Base-by-base conservation (phyloP, 1,284 basidiomycete genomes). In the Malassezia furfur region DNA sequence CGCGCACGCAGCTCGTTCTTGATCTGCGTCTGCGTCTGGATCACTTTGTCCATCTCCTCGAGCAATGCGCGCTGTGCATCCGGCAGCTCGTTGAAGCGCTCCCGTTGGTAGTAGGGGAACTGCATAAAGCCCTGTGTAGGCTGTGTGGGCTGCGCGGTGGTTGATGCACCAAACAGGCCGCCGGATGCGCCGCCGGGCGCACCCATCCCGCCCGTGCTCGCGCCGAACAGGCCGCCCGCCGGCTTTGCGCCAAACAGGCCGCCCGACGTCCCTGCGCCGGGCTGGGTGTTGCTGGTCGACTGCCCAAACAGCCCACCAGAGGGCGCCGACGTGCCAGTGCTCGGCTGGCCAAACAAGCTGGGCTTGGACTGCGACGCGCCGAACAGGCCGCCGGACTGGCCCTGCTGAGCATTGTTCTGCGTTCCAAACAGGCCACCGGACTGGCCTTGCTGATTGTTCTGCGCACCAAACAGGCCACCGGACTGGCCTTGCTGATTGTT, bases 31-130 rank as follows among this genome's bases (percentile, higher is more conserved):
- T 69, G 67, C 0, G 55, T 45, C 2, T 54, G 35, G 15, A 68
- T 66, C 53, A 63, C 62, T 10, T 48, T 44, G 34, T 74, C 72
- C 34, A 74, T 60, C 47, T 72, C 67, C 38, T 73, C 70, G 1
- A 74, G 40, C 21, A 74, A 50, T 37, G 65, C 61, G 9, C 60
- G 61, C 8, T 62, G 63, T 3, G 65, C 62, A 3, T 73, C 72
- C 14, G 69, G 66, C 14, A 74, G 53, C 31, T 74, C 70, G 45
- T 74, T 71, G 57, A 67, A 74, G 17, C 69, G 61, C 45, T 73
- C 70, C 19, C 65, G 65, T 39, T 72, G 69, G 35, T 69, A 64
- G 57, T 63, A 74, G 0, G 59, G 57, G 52, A 65, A 60, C 9
- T 62, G 62, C 5, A 57, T 17, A 30, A 74, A 68, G 1, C 66